phyloP scores from a whole-genome alignment of 768 basidiomycete genomes.

The Termitomyces sp. region DNA sequence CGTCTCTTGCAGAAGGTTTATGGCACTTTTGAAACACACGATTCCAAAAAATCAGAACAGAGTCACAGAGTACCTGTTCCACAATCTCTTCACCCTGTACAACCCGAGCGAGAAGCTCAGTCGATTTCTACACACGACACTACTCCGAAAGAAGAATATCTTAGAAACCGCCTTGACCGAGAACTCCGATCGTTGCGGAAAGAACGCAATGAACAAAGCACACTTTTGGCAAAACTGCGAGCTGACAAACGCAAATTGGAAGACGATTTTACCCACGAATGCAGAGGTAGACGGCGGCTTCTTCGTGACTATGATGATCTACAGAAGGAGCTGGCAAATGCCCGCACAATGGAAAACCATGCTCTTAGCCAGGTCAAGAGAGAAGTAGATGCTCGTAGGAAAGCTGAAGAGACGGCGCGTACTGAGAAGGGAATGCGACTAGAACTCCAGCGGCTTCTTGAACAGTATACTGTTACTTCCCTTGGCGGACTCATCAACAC shows the following conservation, averaged over 20 bases:
- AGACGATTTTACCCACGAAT: slow-evolving; percentile 31
- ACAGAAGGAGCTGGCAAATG: slow-evolving; percentile 26
- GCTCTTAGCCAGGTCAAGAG: slow-evolving; percentile 24
- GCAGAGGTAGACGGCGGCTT: slow-evolving; percentile 32
- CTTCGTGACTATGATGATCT: slow-evolving; percentile 30
- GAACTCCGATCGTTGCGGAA: slow-evolving; percentile 38
- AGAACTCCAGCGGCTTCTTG: slow-evolving; percentile 11
- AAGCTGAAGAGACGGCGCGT: slow-evolving; percentile 58
- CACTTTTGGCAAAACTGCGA: slow-evolving; percentile 29
- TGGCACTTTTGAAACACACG: slow-evolving; percentile 20
- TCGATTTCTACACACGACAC: not conserved
- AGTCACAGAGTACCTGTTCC: not conserved
- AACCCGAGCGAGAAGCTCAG: not conserved
- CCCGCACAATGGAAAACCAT: slow-evolving; percentile 25
- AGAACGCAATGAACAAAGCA: slow-evolving; percentile 23
- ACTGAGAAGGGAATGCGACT: slow-evolving; percentile 19
- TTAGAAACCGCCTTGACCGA: slow-evolving; percentile 21
- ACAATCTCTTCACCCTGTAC: not conserved
- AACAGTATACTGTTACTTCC: slow-evolving; percentile 7
- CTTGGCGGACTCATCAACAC: slow-evolving; percentile 10
- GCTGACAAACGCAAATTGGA: slow-evolving; percentile 42
- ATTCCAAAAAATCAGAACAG: not conserved
- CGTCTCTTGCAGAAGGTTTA: slow-evolving; percentile 49
- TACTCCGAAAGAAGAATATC: not conserved
- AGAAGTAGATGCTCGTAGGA: slow-evolving; percentile 63